phyloP scores from a whole-genome alignment of 2,329 filamentous ascomycete species.

The Exophiala alcalophila region DNA sequence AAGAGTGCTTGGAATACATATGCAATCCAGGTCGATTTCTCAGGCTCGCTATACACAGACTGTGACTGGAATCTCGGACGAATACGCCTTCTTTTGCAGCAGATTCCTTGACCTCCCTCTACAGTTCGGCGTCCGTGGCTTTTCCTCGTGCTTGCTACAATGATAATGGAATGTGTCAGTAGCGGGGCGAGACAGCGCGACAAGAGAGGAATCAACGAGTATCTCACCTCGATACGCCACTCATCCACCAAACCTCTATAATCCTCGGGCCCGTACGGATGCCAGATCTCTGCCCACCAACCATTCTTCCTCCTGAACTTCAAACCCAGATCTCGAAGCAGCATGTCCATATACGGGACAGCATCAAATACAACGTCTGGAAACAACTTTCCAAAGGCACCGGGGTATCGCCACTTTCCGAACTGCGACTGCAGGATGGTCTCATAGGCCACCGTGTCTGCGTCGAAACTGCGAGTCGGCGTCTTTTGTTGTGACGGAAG shows the following conservation, averaged over 20 bases:
- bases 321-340: slow-evolving; percentile 65
- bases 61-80: too few species aligned
- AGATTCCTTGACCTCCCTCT: too few species aligned
- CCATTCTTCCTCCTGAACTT: slow-evolving; percentile 39
- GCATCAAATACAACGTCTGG: slow-evolving; percentile 76
- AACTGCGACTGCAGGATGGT: slow-evolving; percentile 66
- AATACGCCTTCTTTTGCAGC: too few species aligned
- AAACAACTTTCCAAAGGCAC: slow-evolving; percentile 59
- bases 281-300: slow-evolving; percentile 34
- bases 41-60: too few species aligned
- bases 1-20: too few species aligned
- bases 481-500: slow-evolving; percentile 34
- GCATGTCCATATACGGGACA: slow-evolving; percentile 68
- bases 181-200: too few species aligned
- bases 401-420: slow-evolving; percentile 66
- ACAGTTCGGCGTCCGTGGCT: too few species aligned
- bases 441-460: slow-evolving; percentile 47
- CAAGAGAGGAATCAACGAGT: too few species aligned
- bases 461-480: neutral
- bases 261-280: slow-evolving; percentile 41
- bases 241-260: slow-evolving; percentile 43
- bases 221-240: too few species aligned
- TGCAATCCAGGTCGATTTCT: too few species aligned
- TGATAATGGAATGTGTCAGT: too few species aligned
- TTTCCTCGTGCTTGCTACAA: too few species aligned